phyloP scores from a whole-genome alignment of 495 filamentous ascomycete species.

The Trichocladium uniseriatum region DNA sequence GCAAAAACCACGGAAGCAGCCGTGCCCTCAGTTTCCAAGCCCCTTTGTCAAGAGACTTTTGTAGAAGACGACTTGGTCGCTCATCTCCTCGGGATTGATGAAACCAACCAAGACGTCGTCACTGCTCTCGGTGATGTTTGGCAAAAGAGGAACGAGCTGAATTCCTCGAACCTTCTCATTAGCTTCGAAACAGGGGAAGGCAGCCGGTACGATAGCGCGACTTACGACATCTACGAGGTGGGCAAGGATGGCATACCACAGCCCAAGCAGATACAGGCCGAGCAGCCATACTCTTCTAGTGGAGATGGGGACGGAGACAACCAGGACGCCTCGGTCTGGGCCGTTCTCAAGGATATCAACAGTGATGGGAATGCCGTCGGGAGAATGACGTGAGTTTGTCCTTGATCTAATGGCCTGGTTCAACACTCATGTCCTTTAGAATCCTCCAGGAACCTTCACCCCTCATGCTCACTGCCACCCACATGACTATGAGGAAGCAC shows the following conservation, averaged over 20 bases:
- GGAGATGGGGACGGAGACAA: conserved; percentile 16
- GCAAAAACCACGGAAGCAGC: not conserved
- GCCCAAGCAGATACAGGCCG: conserved; percentile 12
- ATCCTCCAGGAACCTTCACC: conserved; percentile 45
- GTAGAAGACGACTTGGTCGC: conserved; percentile 28
- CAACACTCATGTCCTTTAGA: not conserved
- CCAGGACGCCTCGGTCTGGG: conserved; percentile 33
- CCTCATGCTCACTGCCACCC: conserved; percentile 41
- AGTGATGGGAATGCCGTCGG: conserved; percentile 32
- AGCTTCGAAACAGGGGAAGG: conserved; percentile 15
- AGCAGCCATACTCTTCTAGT: not conserved
- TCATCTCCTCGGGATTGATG: conserved; percentile 27
- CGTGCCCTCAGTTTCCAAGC: conserved; percentile 16
- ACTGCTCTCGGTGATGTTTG: conserved; percentile 30
- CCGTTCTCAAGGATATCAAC: conserved; percentile 28
- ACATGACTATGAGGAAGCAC: conserved; percentile 37
- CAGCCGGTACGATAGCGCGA: conserved; percentile 32
- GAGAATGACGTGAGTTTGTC: conserved; percentile 38
- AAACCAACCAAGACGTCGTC: conserved; percentile 24
- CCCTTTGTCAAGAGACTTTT: conserved; percentile 19
- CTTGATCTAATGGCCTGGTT: not conserved
- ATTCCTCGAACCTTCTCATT: conserved; percentile 25
- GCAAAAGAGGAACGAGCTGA: conserved; percentile 26
- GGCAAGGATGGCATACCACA: conserved; percentile 31
- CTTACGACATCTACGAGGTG: conserved; percentile 45